These are phyloP conservation scores for Fusarium armeniacum DNA, from an alignment of 2,329 filamentous ascomycete species.

Conservation along the genomic window DNA sequence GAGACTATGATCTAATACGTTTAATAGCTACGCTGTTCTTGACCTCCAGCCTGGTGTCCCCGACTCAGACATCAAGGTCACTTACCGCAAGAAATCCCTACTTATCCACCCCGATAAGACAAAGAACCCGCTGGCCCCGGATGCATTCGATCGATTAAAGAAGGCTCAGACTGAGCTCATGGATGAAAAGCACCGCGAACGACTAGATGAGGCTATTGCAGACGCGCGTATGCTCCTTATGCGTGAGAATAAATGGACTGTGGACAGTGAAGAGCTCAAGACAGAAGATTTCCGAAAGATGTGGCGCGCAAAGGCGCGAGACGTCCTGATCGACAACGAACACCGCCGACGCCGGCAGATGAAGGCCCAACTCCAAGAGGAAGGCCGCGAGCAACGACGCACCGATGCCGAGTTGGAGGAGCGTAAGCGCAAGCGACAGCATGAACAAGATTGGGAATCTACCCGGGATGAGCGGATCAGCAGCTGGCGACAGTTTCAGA, in stretches of 20 bases:
- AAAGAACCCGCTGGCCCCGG: slow-evolving; percentile 87
- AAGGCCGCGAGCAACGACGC: slow-evolving; percentile 88
- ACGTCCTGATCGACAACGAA: slow-evolving; percentile 94
- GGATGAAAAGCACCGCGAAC: slow-evolving; percentile 91
- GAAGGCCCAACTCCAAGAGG: slow-evolving; percentile 96
- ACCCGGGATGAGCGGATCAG: slow-evolving; percentile 91
- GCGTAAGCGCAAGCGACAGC: slow-evolving; percentile 88
- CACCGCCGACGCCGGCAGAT: slow-evolving; percentile 84
- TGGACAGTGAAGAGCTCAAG: slow-evolving; percentile 88
- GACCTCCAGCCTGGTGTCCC: slow-evolving; percentile 95
- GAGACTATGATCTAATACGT: slow-evolving; percentile 11
- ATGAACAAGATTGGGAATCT: slow-evolving; percentile 95
- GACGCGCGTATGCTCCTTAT: slow-evolving; percentile 96
- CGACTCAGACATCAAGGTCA: slow-evolving; percentile 94
- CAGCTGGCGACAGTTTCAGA: slow-evolving; percentile 94
- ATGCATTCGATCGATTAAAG: slow-evolving; percentile 96
- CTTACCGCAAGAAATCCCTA: slow-evolving; percentile 97
- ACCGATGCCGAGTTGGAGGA: slow-evolving; percentile 87
- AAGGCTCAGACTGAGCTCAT: slow-evolving; percentile 93
- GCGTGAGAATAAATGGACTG: slow-evolving; percentile 92
- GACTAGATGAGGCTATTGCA: slow-evolving; percentile 93
- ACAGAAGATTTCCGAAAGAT: slow-evolving; percentile 84
- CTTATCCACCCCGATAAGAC: slow-evolving; percentile 99
- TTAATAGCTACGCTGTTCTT: slow-evolving; percentile 84
- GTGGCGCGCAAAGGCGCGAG: slow-evolving; percentile 91